A percentile compares a stretch with the other conserved stretches of the same genome.
Evolutionary conservation across 164 flowering plant genomes (phyloP).

Genomic region (Dillenia turbinata): DNA sequence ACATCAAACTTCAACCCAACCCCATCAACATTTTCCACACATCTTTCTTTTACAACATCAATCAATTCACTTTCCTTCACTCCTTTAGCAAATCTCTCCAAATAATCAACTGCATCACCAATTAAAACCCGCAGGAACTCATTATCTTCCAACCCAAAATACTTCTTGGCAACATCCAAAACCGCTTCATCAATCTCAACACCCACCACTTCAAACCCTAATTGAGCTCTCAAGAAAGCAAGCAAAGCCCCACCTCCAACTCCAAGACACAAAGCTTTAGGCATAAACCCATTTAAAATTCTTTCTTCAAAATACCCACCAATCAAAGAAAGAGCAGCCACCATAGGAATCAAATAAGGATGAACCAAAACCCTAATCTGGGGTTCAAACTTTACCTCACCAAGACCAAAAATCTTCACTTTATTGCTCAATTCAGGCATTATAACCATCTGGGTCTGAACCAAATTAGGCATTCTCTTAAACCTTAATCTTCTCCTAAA

Average conservation of each 20-base stretch:
- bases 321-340: slow-evolving; percentile 58
- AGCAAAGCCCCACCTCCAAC: slow-evolving; percentile 91
- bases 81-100: slow-evolving; percentile 25
- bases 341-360: slow-evolving; percentile 82
- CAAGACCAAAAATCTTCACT: slow-evolving; percentile 11
- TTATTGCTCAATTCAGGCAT: slow-evolving; percentile 17
- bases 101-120: slow-evolving; percentile 59
- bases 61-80: background rate
- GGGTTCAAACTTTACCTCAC: slow-evolving; percentile 28
- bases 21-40: slow-evolving; percentile 1
- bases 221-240: slow-evolving; percentile 38
- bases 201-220: slow-evolving; percentile 67
- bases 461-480: slow-evolving; percentile 85
- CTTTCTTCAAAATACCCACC: slow-evolving; percentile 29
- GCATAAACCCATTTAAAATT: slow-evolving; percentile 33
- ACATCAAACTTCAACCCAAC: slow-evolving; percentile 41
- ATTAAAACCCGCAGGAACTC: slow-evolving; percentile 32
- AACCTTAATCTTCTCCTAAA: slow-evolving; percentile 85
- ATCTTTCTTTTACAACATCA: background rate
- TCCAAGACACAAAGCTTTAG: slow-evolving; percentile 69
- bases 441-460: slow-evolving; percentile 67
- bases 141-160: slow-evolving; percentile 61
- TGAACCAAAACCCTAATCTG: slow-evolving; percentile 56
- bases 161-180: slow-evolving; percentile 42
- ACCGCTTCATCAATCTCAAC: slow-evolving; percentile 73